A percentile compares a stretch with the other conserved stretches of the same genome.
These are phyloP conservation scores for Starmerella scarabaei DNA, from an alignment of 805 yeast species.

Conservation along the genomic window DNA sequence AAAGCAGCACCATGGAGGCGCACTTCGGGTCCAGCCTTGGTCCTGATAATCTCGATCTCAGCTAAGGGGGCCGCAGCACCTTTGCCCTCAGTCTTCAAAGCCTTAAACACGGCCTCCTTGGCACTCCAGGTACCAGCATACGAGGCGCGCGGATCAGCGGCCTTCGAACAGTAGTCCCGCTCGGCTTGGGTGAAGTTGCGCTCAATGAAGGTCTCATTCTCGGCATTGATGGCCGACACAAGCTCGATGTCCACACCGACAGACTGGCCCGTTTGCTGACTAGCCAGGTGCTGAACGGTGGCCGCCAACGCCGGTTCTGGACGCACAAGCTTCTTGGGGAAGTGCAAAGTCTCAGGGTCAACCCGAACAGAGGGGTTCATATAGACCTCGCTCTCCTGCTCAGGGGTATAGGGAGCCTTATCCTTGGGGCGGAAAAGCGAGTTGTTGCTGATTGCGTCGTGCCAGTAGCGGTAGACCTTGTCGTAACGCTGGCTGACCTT, in stretches of 20 bases:
- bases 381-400: slow-evolving; percentile 79
- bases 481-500: slow-evolving; percentile 74
- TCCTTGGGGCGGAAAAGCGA: slow-evolving; percentile 86
- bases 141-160: slow-evolving; percentile 75
- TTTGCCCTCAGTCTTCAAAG: slow-evolving; percentile 71
- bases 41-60: slow-evolving; percentile 75
- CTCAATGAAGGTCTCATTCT: slow-evolving; percentile 81
- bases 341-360: slow-evolving; percentile 21
- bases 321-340: slow-evolving; percentile 8
- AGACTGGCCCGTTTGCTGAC: slow-evolving; percentile 39
- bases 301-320: slow-evolving; percentile 26
- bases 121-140: slow-evolving; percentile 99
- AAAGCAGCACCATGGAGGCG: slow-evolving; percentile 63
- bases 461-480: slow-evolving; percentile 87
- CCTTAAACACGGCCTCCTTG: slow-evolving; percentile 96
- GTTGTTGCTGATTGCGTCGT: slow-evolving; percentile 83
- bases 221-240: slow-evolving; percentile 63
- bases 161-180: slow-evolving; percentile 57
- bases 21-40: slow-evolving; percentile 74
- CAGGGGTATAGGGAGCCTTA: slow-evolving; percentile 82
- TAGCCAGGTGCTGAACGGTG: slow-evolving; percentile 26
- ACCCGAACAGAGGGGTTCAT: slow-evolving; percentile 90
- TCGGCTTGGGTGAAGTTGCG: slow-evolving; percentile 82
- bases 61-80: slow-evolving; percentile 93
- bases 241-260: slow-evolving; percentile 98